Conservation (phyloP, 192 early-diverging fungal genomes). For the Lunasporangiospora selenospora region DNA sequence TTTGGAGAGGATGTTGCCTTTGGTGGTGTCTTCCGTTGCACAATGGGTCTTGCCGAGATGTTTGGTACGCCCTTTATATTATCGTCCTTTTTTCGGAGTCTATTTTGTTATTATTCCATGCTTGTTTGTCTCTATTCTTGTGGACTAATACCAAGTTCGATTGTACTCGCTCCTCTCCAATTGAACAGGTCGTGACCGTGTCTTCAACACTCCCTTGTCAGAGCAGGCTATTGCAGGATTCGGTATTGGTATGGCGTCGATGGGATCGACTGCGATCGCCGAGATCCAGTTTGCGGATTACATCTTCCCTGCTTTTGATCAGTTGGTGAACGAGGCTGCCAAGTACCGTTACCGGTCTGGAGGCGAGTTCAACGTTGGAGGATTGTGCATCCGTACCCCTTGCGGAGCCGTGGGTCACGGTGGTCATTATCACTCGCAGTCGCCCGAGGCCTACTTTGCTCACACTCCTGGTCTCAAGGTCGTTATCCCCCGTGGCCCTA, state of each 20-base stretch:
- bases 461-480: slow-evolving; percentile 95
- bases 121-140: background rate
- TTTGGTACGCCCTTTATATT: slow-evolving; percentile 66
- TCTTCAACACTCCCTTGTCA: slow-evolving; percentile 96
- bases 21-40: slow-evolving; percentile 97
- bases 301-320: slow-evolving; percentile 98
- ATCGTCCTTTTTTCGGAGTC: background rate
- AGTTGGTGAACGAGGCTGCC: slow-evolving; percentile 97
- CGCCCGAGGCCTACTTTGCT: slow-evolving; percentile 94
- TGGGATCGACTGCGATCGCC: slow-evolving; percentile 95
- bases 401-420: slow-evolving; percentile 96
- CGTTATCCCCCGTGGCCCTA: slow-evolving; percentile 89
- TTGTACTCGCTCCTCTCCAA: no score
- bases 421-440: slow-evolving; percentile 95
- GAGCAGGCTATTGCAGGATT: slow-evolving; percentile 98
- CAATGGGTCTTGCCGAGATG: slow-evolving; percentile 88
- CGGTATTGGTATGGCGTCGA: slow-evolving; percentile 92
- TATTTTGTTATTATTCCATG: slow-evolving; percentile 6
- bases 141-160: no score
- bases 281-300: slow-evolving; percentile 99
- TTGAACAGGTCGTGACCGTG: slow-evolving; percentile 77
- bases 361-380: slow-evolving; percentile 89
- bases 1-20: slow-evolving; percentile 99
- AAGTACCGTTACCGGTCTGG: slow-evolving; percentile 97
- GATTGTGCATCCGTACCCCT: slow-evolving; percentile 90